phyloP scores from a whole-genome alignment of 169 alveolate genomes.

The Ichthyophthirius multifiliis region DNA sequence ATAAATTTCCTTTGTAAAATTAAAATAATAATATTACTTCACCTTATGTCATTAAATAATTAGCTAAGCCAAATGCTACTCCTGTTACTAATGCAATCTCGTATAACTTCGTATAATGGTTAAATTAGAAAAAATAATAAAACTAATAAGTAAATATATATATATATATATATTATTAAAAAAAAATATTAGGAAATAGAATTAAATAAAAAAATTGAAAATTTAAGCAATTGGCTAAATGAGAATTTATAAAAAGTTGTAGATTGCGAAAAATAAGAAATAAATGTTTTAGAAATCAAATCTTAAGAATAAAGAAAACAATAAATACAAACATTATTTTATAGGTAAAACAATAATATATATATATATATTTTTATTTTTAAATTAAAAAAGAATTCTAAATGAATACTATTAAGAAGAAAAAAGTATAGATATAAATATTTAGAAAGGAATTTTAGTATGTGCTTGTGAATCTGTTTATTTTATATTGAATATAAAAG shows the following conservation, averaged over 20 bases:
- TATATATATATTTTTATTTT: not conserved
- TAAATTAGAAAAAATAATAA: no score
- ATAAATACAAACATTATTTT: not conserved
- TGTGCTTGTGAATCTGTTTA: slow-evolving; percentile 10
- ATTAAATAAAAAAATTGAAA: not conserved
- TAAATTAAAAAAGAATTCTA: not conserved
- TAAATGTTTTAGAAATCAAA: no score
- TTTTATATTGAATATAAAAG: not conserved
- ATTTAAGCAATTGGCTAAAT: not conserved
- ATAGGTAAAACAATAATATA: not conserved
- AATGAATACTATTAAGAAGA: not conserved
- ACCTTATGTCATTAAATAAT: not conserved
- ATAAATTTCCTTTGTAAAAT: not conserved
- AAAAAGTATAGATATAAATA: not conserved
- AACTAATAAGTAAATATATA: not conserved
- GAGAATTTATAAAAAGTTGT: not conserved
- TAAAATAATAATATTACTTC: not conserved
- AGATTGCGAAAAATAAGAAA: not conserved
- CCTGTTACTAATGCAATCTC: slow-evolving; percentile 8
- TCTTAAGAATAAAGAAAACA: not conserved
- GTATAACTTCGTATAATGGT: not conserved
- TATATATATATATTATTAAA: not conserved
- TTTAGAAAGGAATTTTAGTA: not conserved
- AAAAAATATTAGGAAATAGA: not conserved
- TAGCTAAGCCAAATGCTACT: not conserved